Conservation (phyloP, 257 asterid species). For the Solanum peruvianum region DNA sequence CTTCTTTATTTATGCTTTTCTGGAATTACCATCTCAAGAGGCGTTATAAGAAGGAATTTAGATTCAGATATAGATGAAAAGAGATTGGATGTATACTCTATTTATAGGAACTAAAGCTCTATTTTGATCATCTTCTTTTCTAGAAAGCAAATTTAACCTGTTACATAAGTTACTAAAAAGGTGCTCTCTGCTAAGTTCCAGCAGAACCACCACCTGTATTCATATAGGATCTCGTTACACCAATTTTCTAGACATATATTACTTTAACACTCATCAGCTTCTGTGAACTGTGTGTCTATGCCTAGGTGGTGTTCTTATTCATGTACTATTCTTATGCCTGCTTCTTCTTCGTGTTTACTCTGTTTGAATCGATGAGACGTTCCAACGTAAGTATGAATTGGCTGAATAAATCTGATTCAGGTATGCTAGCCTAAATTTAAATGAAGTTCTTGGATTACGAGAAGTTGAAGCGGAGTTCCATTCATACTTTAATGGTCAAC, state of each 20-base stretch:
- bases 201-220: neutral
- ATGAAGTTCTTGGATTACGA: slow-evolving; percentile 56
- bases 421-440: slow-evolving; percentile 47
- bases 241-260: neutral
- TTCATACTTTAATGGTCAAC: slow-evolving; percentile 64
- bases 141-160: neutral
- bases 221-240: neutral
- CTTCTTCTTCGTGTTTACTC: neutral
- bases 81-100: neutral
- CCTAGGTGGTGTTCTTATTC: neutral
- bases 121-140: neutral
- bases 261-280: neutral
- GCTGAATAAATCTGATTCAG: slow-evolving; percentile 20
- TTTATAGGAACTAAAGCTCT: neutral
- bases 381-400: neutral
- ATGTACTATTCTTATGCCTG: neutral
- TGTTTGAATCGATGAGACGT: neutral
- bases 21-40: neutral
- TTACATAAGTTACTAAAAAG: neutral
- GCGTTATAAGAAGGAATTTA: neutral
- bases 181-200: neutral
- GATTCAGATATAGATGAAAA: neutral
- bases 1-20: neutral
- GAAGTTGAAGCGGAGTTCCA: slow-evolving; percentile 54
- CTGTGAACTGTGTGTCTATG: neutral